Base-by-base conservation (phyloP, 1,284 basidiomycete species). In the Leccinum fallax region DNA sequence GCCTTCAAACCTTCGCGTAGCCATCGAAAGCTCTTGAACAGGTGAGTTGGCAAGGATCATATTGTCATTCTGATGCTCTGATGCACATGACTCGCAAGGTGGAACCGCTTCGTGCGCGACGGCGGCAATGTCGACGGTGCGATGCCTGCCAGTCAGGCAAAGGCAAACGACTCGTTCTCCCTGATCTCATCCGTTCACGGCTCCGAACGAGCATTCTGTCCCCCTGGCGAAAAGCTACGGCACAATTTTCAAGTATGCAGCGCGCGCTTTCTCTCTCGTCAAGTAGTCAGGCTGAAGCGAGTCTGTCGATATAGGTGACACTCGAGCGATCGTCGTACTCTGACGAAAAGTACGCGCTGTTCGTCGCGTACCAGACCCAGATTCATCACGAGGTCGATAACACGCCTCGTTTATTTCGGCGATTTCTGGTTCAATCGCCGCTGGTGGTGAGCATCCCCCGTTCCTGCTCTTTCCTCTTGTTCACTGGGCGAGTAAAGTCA, bases 361-460 rank as follows among this genome's bases (percentile, higher is more conserved):
- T 85, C 71, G 75, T 84, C 68, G 81, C 81, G 58, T 97, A 97
- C 73, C 94, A 97, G 74, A 75, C 76, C 34, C 79, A 86, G 5
- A 86, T 97, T 24, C 95, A 97, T 71, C 77, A 85, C 30, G 94
- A 96, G 63, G 62, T 73, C 0, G 79, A 84, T 8, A 86, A 83
- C 24, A 79, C 78, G 0, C 78, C 81, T 16, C 59, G 61, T 0
- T 81, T 84, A 0, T 97, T 96, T 73, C 78, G 77, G 61, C 74
- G 84, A 1, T 97, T 97, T 71, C 81, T 98, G 2, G 91, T 95
- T 10, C 80, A 90, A n/a, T 85, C 88, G 13, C 92, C 94, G 1
- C 79, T 97, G 1, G 68, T 79, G 53, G 93, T 94, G 64, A 63
- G 85, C 77, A 30, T 26, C 32, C 53, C 24, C 19, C 11, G 13